phyloP scores from a whole-genome alignment of 192 early-diverging fungal genomes.

The Podila verticillata region DNA sequence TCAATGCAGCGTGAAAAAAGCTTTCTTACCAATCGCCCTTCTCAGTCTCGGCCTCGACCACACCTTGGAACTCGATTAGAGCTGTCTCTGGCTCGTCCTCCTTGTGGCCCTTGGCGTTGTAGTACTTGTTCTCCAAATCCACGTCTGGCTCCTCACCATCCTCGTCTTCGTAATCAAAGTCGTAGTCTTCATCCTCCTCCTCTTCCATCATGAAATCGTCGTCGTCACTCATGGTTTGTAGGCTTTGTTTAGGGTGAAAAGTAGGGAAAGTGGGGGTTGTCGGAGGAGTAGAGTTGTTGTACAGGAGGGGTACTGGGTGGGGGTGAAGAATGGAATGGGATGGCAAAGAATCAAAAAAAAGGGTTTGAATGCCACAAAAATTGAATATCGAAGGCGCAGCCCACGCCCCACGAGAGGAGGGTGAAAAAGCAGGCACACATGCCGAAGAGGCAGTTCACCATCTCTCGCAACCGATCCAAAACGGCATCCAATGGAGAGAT shows the following conservation, averaged over 20 bases:
- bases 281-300: constrained; percentile 4
- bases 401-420: background rate
- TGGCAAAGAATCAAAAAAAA: background rate
- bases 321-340: background rate
- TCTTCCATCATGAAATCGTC: constrained; percentile 73
- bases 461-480: no score
- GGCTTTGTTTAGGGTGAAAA: background rate
- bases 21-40: constrained; percentile 82
- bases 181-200: constrained; percentile 81
- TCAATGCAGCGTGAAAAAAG: background rate
- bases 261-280: constrained; percentile 1
- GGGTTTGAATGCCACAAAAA: background rate
- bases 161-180: constrained; percentile 90
- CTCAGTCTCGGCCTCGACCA: constrained; percentile 82
- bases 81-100: constrained; percentile 81
- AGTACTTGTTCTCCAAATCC: constrained; percentile 89
- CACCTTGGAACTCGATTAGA: constrained; percentile 76
- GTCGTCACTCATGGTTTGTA: constrained; percentile 58
- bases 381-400: background rate
- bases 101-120: constrained; percentile 89
- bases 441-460: background rate
- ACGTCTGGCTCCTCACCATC: constrained; percentile 85
- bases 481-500: constrained; percentile 3
- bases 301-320: background rate
- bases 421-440: no score